Base-by-base conservation (phyloP, 257 asterid species). In the Petrea volubilis region DNA sequence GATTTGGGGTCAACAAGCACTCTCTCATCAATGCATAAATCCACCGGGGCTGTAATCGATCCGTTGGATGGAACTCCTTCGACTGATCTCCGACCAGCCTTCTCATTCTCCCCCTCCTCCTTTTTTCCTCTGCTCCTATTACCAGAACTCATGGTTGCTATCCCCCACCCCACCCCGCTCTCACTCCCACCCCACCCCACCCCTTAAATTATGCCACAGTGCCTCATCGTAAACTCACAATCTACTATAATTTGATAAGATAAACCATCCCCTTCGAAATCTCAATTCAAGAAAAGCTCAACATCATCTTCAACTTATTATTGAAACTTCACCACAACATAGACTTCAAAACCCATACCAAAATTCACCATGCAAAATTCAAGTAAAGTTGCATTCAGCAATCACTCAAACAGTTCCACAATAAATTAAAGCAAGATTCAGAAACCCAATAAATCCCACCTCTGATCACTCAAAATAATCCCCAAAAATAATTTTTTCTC, bases 1-100 rank as follows among this genome's bases (percentile, higher is more conserved):
- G 88, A 77, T 72, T 82, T 93, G 6, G 98, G 97, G 77, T 93
- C 98, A 64, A 93, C 84, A 51, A 93, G 87, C 76, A 91, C 96
- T 59, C 86, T 86, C 57, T 85, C 91, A 74, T 91, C 97, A 71
- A 91, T 85, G 74, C 72, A 72, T 24, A 84, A 78, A 53, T 78
- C 88, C 15, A 57, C 72, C 21, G 87, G 58, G 33, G 75, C 76
- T 15, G 71, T 33, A 47, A 44, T 71, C 70, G 91, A 85, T 77
- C 96, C 98, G 67, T 73, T 81, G 0, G 88, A 80, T 21, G 90
- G 82, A 67, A 74, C 64, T 50, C 83, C 87, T 65, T 82, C 91
- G 50, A 65, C 88, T 11, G 96, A 86, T 71, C 76, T 75, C 62
- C 85, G 31, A 17, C 77, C 72, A 0, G 76, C 63, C 65, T 78